Percentiles rank a stretch among this genome's conserved stretches.
phyloP scores from a whole-genome alignment of 495 filamentous ascomycete species.

The Entonaema liquescens region DNA sequence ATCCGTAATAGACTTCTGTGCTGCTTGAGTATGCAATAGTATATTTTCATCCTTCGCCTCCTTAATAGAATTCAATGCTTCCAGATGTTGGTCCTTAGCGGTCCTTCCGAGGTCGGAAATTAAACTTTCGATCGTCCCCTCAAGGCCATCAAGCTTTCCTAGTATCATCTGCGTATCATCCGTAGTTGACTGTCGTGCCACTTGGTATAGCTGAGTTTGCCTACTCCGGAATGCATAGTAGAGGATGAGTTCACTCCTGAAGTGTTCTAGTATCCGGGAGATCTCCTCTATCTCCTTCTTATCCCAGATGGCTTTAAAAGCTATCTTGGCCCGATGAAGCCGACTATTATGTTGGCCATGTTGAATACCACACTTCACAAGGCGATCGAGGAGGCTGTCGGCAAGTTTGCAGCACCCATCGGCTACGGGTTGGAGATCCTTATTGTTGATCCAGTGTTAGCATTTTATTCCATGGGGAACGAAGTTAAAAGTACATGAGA shows the following conservation, averaged over 20 bases:
- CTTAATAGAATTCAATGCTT: slow-evolving; percentile 7
- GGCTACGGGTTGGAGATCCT: slow-evolving; percentile 25
- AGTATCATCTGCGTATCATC: slow-evolving; percentile 7
- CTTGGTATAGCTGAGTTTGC: slow-evolving; percentile 13
- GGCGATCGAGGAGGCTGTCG: slow-evolving; percentile 13
- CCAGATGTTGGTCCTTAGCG: background rate
- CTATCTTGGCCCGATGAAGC: slow-evolving; percentile 8
- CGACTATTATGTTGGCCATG: slow-evolving; percentile 5
- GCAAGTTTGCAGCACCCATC: slow-evolving; percentile 18
- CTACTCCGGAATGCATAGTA: slow-evolving; percentile 8
- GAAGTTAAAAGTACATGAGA: background rate
- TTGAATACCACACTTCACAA: slow-evolving; percentile 11
- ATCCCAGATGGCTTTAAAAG: slow-evolving; percentile 14
- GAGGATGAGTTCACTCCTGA: slow-evolving; percentile 14
- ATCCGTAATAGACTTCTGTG: background rate
- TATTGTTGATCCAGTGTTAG: background rate
- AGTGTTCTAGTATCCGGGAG: slow-evolving; percentile 10
- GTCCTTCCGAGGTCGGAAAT: background rate
- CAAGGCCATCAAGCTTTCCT: slow-evolving; percentile 2
- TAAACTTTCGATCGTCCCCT: background rate
- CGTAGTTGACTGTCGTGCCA: slow-evolving; percentile 3
- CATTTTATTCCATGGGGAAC: background rate
- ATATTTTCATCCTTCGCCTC: slow-evolving; percentile 6
- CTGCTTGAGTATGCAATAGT: slow-evolving; percentile 1
- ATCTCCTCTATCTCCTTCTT: slow-evolving; percentile 23